A percentile compares a stretch with the other conserved stretches of the same genome.
Evolutionary conservation across 139 green algal genomes (phyloP).

Genomic region (Gonium pectorale): DNA sequence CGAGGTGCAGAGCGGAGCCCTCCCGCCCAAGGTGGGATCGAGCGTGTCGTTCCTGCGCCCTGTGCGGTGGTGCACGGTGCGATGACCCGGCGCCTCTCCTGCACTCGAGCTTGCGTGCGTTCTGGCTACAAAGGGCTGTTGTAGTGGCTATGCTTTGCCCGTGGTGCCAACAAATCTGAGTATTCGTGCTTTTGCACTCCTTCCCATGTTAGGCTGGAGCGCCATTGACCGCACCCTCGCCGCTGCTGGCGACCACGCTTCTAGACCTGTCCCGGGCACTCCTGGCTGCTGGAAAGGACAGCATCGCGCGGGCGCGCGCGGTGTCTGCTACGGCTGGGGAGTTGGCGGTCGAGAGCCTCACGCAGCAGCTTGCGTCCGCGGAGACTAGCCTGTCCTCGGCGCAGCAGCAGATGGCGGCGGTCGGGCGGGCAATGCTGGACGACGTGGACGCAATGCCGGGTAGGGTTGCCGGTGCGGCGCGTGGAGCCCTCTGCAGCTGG

Average conservation of each 20-base stretch:
- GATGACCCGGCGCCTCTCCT: too few species aligned
- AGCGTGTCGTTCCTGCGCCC: neutral
- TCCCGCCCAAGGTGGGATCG: constrained; percentile 59
- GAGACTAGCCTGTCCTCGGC: constrained; percentile 23
- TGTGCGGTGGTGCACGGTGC: neutral
- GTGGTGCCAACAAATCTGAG: too few species aligned
- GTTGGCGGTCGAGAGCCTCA: too few species aligned
- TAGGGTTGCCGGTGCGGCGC: neutral
- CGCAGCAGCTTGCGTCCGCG: constrained; percentile 11
- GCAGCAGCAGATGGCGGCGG: constrained; percentile 13
- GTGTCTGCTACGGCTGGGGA: neutral
- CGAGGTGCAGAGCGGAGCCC: constrained; percentile 70
- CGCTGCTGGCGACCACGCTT: constrained; percentile 53
- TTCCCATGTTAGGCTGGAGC: too few species aligned
- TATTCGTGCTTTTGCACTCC: too few species aligned
- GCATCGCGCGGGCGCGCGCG: constrained; percentile 45
- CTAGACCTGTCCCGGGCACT: constrained; percentile 53
- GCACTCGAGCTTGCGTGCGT: too few species aligned
- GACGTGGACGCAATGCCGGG: constrained; percentile 26
- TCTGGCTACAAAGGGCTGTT: too few species aligned
- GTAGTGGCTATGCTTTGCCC: too few species aligned
- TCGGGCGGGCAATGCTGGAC: constrained; percentile 19
- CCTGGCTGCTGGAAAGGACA: constrained; percentile 53
- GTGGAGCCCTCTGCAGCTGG: too few species aligned
- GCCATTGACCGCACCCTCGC: constrained; percentile 34